phyloP scores from a whole-genome alignment of 2,329 filamentous ascomycete genomes.

The Colletotrichum orchidophilum region DNA sequence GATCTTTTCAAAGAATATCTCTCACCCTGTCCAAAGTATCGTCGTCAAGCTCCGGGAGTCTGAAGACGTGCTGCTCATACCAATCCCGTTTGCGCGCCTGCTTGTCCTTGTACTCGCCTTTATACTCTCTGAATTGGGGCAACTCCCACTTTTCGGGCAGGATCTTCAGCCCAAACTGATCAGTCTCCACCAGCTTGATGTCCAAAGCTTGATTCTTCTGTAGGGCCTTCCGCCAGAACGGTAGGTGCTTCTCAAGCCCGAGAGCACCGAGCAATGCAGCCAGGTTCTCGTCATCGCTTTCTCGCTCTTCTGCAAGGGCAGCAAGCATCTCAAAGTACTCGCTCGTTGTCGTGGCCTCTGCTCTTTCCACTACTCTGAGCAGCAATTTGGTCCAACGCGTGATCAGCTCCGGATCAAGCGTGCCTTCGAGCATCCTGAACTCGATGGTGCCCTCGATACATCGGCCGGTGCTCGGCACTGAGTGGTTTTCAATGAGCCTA shows the following conservation, averaged over 20 bases:
- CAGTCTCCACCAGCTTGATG: not conserved
- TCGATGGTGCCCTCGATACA: conserved; percentile 7
- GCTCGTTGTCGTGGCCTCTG: not conserved
- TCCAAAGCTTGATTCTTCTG: not conserved
- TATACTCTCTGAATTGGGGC: too few species aligned
- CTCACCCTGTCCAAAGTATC: not conserved
- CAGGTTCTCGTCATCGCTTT: not conserved
- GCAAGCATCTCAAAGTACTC: not conserved
- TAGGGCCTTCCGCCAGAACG: not conserved
- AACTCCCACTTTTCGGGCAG: not conserved
- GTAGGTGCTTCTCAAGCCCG: not conserved
- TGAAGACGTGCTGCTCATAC: not conserved
- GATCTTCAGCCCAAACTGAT: not conserved
- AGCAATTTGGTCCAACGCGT: not conserved
- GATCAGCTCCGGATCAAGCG: conserved; percentile 15
- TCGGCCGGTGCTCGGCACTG: too few species aligned
- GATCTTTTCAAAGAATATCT: not conserved
- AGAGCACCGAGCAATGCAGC: not conserved
- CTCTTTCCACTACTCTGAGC: not conserved
- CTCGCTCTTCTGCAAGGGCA: not conserved
- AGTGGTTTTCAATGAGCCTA: not conserved
- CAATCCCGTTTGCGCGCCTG: not conserved
- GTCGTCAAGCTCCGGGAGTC: not conserved
- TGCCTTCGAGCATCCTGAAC: conserved; percentile 20
- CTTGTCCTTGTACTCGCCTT: not conserved